Evolutionary conservation across 2,329 filamentous ascomycete species (phyloP).

Genomic region (Aspergillus hiratsukae): DNA sequence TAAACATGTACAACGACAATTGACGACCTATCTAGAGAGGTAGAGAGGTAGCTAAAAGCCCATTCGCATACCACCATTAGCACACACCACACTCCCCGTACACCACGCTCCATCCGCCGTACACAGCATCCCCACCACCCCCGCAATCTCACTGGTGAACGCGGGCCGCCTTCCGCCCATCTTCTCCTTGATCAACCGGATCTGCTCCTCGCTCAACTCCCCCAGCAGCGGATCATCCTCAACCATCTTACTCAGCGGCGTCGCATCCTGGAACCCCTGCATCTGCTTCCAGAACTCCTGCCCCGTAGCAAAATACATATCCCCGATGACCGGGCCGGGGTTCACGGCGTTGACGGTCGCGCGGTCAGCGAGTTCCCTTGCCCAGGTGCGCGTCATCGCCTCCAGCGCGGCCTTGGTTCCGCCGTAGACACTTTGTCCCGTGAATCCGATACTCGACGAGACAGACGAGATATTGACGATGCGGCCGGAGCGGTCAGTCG

Average conservation of each 20-base stretch:
- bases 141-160: constrained; percentile 68
- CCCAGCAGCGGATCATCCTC: constrained; percentile 56
- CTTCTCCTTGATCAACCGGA: constrained; percentile 57
- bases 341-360: constrained; percentile 64
- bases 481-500: constrained; percentile 60
- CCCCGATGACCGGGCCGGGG: constrained; percentile 62
- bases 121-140: constrained; percentile 72
- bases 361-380: constrained; percentile 57
- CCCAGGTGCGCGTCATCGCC: constrained; percentile 66
- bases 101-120: constrained; percentile 68
- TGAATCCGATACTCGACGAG: constrained; percentile 54
- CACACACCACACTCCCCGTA: constrained; percentile 74
- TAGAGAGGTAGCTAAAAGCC: constrained; percentile 6
- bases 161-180: constrained; percentile 56
- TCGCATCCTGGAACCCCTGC: constrained; percentile 57
- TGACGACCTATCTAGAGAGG: not conserved
- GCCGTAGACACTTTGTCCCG: constrained; percentile 58
- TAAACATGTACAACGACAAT: not conserved
- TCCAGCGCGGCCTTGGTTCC: constrained; percentile 65
- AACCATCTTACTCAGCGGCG: constrained; percentile 60
- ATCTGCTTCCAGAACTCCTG: constrained; percentile 56
- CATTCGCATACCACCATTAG: constrained; percentile 72
- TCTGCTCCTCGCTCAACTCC: constrained; percentile 56
- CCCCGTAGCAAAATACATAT: constrained; percentile 59
- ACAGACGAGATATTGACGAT: constrained; percentile 61